Base-by-base conservation (phyloP, 495 filamentous ascomycete species). In the Xylaria palmicola region DNA sequence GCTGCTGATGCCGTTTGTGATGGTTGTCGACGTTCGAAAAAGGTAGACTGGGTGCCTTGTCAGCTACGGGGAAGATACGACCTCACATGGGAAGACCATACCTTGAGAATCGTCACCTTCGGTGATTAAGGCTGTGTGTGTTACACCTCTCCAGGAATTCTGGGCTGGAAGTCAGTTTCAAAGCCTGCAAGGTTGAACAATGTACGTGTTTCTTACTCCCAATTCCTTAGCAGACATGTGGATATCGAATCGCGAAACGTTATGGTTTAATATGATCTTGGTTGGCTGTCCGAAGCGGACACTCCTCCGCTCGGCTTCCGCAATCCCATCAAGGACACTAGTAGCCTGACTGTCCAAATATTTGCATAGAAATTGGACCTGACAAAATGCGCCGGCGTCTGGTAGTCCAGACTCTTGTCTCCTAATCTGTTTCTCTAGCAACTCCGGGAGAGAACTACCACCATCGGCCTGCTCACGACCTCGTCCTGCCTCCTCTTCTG, bases 261-360 rank as follows among this genome's bases (percentile, higher is more conserved):
- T 68, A 39, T 63, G 44, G 1, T 74, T 72, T 17, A 77, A 29
- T 48, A 71, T 66, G 29, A 84, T 54, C 24, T 73, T 66, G 2
- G 74, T 71, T 7, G 64, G 66, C 39, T 75, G 68, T 1, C 83
- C 83, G 60, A 86, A 83, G 15, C 77, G 70, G 6, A 86, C 82
- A 51, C 77, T 79, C 45, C 82, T 70, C 59, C 79, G 80, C 62
- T 84, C 77, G 7, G 81, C 80, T 58, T 83, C 75, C 8, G 83
- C 82, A 59, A 86, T 84, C 20, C 80, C 77, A 24, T 74, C 62
- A 37, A 85, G 83, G 1, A 85, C 70, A 1, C 41, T 50, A 43
- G 65, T 71, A 20, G 79, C 73, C 50, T 76, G 74, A 20, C 45
- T 61, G 3, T 66, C 69, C 40, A 85, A 54, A 56, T 78, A 75